phyloP scores from a whole-genome alignment of 2,329 filamentous ascomycete genomes.

The Aspergillus ustus region DNA sequence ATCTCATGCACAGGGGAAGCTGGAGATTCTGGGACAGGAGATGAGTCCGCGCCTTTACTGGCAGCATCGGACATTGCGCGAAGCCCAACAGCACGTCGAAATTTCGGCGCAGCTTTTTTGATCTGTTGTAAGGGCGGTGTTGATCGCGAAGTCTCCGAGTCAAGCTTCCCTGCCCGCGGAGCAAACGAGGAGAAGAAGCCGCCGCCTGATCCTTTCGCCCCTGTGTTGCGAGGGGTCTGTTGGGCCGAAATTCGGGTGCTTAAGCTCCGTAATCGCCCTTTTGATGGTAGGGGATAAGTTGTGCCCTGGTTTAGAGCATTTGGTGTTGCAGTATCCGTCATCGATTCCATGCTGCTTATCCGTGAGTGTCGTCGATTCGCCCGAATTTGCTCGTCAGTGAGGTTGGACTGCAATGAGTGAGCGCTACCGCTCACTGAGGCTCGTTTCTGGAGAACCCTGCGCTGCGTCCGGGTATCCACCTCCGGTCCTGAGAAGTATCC shows the following conservation, averaged over 20 bases:
- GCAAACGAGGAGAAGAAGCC: constrained; percentile 53
- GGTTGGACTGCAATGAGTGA: constrained; percentile 74
- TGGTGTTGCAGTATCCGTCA: constrained; percentile 56
- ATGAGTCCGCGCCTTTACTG: constrained; percentile 55
- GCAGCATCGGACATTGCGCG: constrained; percentile 80
- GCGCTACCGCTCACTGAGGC: constrained; percentile 43
- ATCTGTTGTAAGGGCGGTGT: constrained; percentile 53
- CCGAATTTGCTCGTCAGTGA: constrained; percentile 73
- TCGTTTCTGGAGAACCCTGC: constrained; percentile 82
- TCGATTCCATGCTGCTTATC: constrained; percentile 78
- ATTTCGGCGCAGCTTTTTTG: constrained; percentile 64
- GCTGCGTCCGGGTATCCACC: constrained; percentile 69
- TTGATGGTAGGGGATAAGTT: constrained; percentile 59
- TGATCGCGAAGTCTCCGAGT: constrained; percentile 57
- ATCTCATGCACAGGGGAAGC: constrained; percentile 57
- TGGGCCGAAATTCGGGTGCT: constrained; percentile 59
- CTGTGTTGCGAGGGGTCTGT: constrained; percentile 57
- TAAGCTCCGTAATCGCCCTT: constrained; percentile 62
- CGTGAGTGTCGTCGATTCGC: constrained; percentile 75
- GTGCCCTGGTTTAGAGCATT: constrained; percentile 29
- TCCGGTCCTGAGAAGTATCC: constrained; percentile 95
- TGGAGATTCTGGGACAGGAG: constrained; percentile 49
- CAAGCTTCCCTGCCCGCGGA: constrained; percentile 49
- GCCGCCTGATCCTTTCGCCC: constrained; percentile 55
- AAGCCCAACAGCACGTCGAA: constrained; percentile 69